Evolutionary conservation across 2,329 filamentous ascomycete genomes (phyloP).

Genomic region (Colletotrichum nymphaeae): DNA sequence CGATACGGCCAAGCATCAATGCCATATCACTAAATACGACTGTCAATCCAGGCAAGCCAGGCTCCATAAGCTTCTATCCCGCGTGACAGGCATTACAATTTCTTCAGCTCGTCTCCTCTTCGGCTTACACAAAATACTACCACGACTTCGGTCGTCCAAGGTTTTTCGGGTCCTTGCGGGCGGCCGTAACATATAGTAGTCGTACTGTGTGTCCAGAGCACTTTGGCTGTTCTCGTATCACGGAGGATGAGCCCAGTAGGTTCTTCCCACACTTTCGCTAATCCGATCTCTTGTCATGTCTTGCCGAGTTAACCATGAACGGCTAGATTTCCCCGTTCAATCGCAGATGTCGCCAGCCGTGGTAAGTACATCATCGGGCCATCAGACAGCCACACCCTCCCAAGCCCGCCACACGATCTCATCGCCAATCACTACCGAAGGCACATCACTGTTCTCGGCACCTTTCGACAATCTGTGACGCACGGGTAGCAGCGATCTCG

Average conservation of each 20-base stretch:
- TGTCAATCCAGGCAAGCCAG: neutral
- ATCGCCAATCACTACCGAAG: neutral
- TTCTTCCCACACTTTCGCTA: neutral
- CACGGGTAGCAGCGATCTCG: neutral
- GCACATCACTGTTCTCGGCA: neutral
- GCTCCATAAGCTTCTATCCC: neutral
- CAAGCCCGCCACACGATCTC: neutral
- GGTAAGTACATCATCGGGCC: neutral
- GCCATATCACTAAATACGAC: neutral
- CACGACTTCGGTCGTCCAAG: neutral
- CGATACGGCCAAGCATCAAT: neutral
- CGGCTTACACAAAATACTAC: neutral
- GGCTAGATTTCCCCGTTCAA: neutral
- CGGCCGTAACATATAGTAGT: neutral
- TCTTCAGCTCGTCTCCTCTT: neutral
- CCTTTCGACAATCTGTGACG: neutral
- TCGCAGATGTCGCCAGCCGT: neutral
- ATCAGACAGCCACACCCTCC: neutral
- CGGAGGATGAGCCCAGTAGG: neutral
- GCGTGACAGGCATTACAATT: neutral
- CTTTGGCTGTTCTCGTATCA: neutral
- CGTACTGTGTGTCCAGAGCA: neutral
- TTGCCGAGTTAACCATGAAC: neutral
- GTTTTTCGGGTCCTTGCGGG: constrained; percentile 10
- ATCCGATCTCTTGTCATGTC: neutral